phyloP scores from a whole-genome alignment of 2,329 filamentous ascomycete genomes.

The Pseudogymnoascus sp. region DNA sequence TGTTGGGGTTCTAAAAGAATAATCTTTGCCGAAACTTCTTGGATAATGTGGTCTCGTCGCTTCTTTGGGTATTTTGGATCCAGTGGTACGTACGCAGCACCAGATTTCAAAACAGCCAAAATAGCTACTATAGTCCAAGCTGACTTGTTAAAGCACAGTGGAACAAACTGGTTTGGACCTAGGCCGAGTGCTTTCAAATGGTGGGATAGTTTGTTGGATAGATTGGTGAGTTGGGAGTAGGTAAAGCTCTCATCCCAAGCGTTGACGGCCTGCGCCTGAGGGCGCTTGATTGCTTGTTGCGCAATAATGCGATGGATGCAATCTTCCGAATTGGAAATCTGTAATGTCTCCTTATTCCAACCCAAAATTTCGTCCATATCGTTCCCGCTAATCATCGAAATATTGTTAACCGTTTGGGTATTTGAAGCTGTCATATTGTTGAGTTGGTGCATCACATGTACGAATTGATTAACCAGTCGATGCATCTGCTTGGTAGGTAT shows the following conservation, averaged over 20 bases:
- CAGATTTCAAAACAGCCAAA: conserved; percentile 24
- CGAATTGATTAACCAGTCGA: not conserved
- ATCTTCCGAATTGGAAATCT: not conserved
- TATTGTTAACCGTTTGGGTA: conserved; percentile 28
- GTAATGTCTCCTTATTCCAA: not conserved
- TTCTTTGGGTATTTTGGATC: conserved; percentile 22
- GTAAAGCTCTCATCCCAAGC: conserved; percentile 18
- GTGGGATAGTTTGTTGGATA: conserved; percentile 13
- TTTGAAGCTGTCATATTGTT: conserved; percentile 26
- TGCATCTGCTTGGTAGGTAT: not conserved
- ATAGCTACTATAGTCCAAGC: conserved; percentile 19
- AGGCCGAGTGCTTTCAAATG: conserved; percentile 15
- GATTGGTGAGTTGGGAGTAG: conserved; percentile 14
- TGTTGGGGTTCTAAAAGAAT: not conserved
- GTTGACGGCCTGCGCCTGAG: conserved; percentile 14
- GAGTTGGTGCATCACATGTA: not conserved
- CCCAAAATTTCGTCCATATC: conserved; percentile 31
- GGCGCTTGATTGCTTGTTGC: conserved; percentile 8
- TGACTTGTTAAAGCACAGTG: conserved; percentile 21
- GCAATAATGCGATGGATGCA: conserved; percentile 10
- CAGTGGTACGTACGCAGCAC: conserved; percentile 22
- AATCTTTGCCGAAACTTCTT: not conserved
- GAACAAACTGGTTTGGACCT: conserved; percentile 14
- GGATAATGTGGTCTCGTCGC: conserved; percentile 14
- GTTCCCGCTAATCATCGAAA: conserved; percentile 28